Evolutionary conservation across 768 basidiomycete genomes (phyloP), one percentile per base, ranked within the genome.

Genomic region (Psilocybe tampanensis): DNA sequence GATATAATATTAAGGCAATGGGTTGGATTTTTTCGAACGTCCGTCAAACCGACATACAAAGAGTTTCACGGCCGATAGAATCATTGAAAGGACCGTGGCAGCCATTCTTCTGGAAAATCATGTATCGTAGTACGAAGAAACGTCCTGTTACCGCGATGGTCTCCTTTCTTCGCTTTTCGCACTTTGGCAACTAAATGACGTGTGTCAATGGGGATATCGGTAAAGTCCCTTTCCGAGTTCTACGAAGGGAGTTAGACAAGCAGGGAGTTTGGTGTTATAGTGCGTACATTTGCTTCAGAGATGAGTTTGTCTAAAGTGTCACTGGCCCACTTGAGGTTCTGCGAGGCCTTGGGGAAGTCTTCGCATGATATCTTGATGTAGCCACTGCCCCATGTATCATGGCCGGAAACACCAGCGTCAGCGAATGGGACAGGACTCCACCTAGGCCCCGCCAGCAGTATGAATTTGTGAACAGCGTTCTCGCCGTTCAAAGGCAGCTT

Each of bases 301-400:
- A 98, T 70, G 42, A 99, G 74, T 63, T 81, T 75, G 66, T 95
- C 90, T 53, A 99, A 71, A 15, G 85, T 81, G 68, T 98, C 95
- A 62, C 89, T 90, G 39, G 90, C 92, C 90, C 94, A 96, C 72
- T 95, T 96, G 65, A 96, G 76, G 72, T 99, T 99, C 90, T 92
- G 89, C 23, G 85, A 79, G 1, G 87, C 83, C 62, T 84, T 79
- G 7, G 87, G 86, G 72, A 94, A 96, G 71, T 90, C 85, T 65
- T 98, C 95, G 67, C 92, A 94, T 0, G 90, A 82, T 59, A 98
- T 90, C 76, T 95, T 95, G 72, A 99, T 78, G 73, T 84, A 95
- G 3, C 95, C 95, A 55, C 92, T 82, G 50, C 80, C 77, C 69
- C 79, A 83, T 9, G 68, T 71, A 44, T 77, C 77, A 42, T 81